A percentile compares a stretch with the other conserved stretches of the same genome.
These are phyloP conservation scores for Panaeolus papilionaceus DNA, from an alignment of 768 basidiomycete genomes.

Conservation along the genomic window DNA sequence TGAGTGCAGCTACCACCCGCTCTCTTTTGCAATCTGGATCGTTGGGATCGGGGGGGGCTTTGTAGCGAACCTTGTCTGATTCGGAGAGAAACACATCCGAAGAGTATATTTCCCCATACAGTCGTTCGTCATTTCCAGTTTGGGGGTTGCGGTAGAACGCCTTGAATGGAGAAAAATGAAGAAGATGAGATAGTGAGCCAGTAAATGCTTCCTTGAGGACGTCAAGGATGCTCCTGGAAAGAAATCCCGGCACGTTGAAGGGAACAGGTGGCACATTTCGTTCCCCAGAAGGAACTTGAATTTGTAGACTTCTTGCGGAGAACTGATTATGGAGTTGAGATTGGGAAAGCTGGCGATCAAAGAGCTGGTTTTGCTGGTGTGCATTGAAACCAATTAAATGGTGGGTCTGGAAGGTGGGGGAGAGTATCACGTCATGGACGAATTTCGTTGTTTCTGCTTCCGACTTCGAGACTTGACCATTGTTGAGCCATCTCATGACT, in stretches of 20 bases:
- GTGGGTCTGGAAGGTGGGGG: constrained; percentile 21
- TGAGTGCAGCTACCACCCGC: constrained; percentile 31
- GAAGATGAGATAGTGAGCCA: constrained; percentile 25
- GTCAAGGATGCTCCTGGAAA: constrained; percentile 26
- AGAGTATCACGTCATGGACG: constrained; percentile 26
- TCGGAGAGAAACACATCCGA: constrained; percentile 34
- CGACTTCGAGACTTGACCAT: constrained; percentile 27
- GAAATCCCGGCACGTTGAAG: constrained; percentile 31
- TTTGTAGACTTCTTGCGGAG: too few relatives aligned
- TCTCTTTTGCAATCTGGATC: constrained; percentile 28
- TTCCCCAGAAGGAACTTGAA: constrained; percentile 34
- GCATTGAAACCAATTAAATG: constrained; percentile 21
- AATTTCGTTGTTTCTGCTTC: constrained; percentile 20
- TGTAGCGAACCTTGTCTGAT: background rate
- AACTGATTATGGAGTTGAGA: too few relatives aligned
- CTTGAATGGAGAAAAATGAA: constrained; percentile 38
- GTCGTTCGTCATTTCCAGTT: constrained; percentile 23
- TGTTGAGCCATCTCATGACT: constrained; percentile 23
- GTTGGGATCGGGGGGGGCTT: background rate
- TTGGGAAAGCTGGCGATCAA: too few relatives aligned
- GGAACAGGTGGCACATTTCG: constrained; percentile 27
- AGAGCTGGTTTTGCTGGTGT: background rate
- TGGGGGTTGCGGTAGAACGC: constrained; percentile 25
- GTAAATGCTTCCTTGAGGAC: constrained; percentile 34
- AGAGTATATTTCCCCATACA: constrained; percentile 33